Base-by-base conservation (phyloP, 805 yeast genomes). In the Metschnikowia similis region DNA sequence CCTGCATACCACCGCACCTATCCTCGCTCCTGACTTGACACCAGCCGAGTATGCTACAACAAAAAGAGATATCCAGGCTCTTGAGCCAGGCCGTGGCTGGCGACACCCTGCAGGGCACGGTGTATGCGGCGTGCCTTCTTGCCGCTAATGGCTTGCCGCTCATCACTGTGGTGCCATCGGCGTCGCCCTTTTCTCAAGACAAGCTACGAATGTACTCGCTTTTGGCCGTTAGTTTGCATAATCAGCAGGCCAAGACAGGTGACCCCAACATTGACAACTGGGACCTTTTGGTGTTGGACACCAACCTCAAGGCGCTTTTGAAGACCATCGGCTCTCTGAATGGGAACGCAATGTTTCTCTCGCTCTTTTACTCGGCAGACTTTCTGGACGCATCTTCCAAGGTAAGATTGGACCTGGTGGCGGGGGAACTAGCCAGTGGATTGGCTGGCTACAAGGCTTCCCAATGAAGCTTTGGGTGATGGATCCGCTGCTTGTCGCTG, bases 81-180 rank as follows among this genome's bases (percentile, higher is more conserved):
- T 56, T 74, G 47, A 55, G 66, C 21, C 73, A 71, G 52, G 73
- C 63, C 34, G 29, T 64, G 68, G 8, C 50, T 49, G 31, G 37
- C 32, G 49, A 65, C 10, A 68, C 73, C 8, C 41, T 67, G 45
- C 36, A 16, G 35, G 41, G 31, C n/a, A n/a, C 1, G 14, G 10
- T 43, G 6, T 32, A 35, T 27, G 61, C 70, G 13, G 59, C 70
- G 8, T 69, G 71, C 9, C 62, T 74, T 26, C 62, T 74, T 14
- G 66, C 76, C 1, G 38, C 56, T 17, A 63, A 63, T 32, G 78
- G 77, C 1, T 60, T 70, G 14, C 75, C 77, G 9, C 60, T 73
- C 35, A 65, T 74, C 26, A 70, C 76, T 0, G 76, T 74, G 14
- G 57, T 60, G 14, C 55, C 63, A 21, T 53, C 61, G 17, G 54